These are phyloP conservation scores for Melampsora americana DNA, from an alignment of 1,284 basidiomycete genomes.

Conservation along the genomic window DNA sequence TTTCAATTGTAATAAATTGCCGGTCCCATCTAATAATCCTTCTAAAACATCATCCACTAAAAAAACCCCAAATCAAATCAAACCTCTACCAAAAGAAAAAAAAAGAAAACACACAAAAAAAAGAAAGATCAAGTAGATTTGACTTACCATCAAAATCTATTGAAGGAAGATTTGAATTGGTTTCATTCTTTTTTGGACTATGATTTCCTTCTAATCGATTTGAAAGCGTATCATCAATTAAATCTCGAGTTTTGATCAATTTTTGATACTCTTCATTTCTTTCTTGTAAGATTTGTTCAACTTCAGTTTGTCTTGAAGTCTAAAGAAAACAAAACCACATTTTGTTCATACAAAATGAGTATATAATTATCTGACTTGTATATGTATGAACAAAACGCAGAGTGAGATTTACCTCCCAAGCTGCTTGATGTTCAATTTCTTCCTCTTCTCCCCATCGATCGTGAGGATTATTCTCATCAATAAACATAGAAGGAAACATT, in stretches of 20 bases:
- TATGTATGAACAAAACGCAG: neutral
- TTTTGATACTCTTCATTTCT: conserved; percentile 8
- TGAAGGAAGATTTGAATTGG: too few species aligned
- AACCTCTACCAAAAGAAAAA: neutral
- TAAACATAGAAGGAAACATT: conserved; percentile 17
- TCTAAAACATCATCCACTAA: conserved; percentile 28
- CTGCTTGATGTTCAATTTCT: conserved; percentile 17
- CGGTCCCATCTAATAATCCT: conserved; percentile 13
- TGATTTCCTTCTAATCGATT: too few species aligned
- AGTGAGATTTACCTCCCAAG: conserved; percentile 26
- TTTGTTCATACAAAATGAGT: too few species aligned
- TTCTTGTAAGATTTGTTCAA: conserved; percentile 1
- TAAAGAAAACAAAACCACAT: neutral
- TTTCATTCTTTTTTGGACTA: too few species aligned
- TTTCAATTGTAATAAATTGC: neutral
- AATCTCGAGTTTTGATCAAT: neutral
- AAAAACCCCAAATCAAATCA: neutral
- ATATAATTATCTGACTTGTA: too few species aligned
- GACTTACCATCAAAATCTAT: conserved; percentile 36
- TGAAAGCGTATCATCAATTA: neutral
- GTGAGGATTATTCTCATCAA: conserved; percentile 20
- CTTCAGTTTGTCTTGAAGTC: conserved; percentile 22
- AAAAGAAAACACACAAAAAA: neutral
- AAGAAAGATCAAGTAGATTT: neutral
- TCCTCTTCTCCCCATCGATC: conserved; percentile 25